Evolutionary conservation across 2,329 filamentous ascomycete species (phyloP), one percentile per base, ranked within the genome.

Genomic region (Xylariaceae sp.): DNA sequence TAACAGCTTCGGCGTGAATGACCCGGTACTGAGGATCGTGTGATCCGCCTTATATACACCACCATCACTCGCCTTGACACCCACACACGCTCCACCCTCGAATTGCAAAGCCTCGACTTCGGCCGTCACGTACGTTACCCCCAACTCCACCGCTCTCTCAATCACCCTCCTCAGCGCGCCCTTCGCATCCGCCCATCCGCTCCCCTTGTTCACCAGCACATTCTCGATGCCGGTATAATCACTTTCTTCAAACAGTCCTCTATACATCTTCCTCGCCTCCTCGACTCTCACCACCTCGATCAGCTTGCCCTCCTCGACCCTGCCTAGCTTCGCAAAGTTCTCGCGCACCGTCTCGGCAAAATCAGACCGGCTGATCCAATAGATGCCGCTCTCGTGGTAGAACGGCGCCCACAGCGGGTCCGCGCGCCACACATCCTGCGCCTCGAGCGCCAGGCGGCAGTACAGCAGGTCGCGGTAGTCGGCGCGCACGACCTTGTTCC

Each of bases 401-500:
- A 64, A 68, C 3, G 56, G 52, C 15, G 62, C 60, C 60, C 72
- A 73, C 4, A 75, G 61, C 3, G 73, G 68, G 40, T 72, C 68
- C 11, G 38, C 32, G 28, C 53, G 52, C 54, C 55, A 87, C 1
- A 78, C 62, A 38, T 80, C 74, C 53, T 83, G 78, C 0, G 83
- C 78, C 62, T 87, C 81, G 19, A 85, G 69, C 0, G 76, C 83
- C 16, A 87, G 69, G 37, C 72, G 62, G 60, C 76, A 80, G 66
- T 87, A 87, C 13, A 79, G 61, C 2, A 76, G 64, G 51, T 83
- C 78, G 41, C 76, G 70, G 63, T 87, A 87, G 60, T 87, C 83
- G 36, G 81, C 79, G 42, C 83, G 79, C 13, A 87, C 72, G 19
- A 85, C 80, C 61, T 86, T 87, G 66, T 85, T 87, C 74, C 81